phyloP scores from a whole-genome alignment of 345 rosid species.

The Populus davidiana region DNA sequence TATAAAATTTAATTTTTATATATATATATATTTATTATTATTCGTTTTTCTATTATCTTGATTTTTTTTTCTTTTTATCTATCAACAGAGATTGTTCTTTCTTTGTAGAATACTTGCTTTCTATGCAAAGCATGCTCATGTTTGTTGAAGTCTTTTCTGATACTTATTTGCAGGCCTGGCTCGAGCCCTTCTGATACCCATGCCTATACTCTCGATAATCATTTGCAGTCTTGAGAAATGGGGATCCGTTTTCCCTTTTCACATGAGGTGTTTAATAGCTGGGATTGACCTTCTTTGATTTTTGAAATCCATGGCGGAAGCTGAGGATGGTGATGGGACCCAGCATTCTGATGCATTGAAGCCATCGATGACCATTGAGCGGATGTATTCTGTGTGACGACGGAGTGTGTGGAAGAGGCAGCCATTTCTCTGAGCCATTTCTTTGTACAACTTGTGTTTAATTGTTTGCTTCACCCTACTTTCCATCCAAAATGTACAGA shows the following conservation, averaged over 20 bases:
- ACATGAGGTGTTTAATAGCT: not conserved
- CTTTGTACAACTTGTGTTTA: not conserved
- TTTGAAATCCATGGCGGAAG: not conserved
- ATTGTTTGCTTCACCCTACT: not conserved
- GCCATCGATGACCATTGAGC: not conserved
- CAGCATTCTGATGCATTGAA: not conserved
- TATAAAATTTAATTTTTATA: no score
- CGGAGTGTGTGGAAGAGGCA: not conserved
- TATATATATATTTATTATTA: no score
- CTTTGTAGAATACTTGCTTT: not conserved
- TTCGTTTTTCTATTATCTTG: no score
- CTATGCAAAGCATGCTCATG: constrained; percentile 3
- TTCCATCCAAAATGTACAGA: constrained; percentile 7
- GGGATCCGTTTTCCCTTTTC: constrained; percentile 5
- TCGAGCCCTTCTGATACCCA: constrained; percentile 84
- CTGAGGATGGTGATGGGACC: not conserved
- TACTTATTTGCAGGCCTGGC: constrained; percentile 63
- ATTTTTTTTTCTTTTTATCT: no score
- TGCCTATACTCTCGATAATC: constrained; percentile 72
- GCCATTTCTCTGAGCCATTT: not conserved
- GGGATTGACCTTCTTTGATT: not conserved
- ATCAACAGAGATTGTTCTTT: not conserved
- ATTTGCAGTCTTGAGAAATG: constrained; percentile 55
- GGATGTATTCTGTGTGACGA: no score
- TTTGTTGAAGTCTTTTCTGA: constrained; percentile 1